Base-by-base conservation (phyloP, 176 grass and related monocot genomes). In the Juncus inflexus region DNA sequence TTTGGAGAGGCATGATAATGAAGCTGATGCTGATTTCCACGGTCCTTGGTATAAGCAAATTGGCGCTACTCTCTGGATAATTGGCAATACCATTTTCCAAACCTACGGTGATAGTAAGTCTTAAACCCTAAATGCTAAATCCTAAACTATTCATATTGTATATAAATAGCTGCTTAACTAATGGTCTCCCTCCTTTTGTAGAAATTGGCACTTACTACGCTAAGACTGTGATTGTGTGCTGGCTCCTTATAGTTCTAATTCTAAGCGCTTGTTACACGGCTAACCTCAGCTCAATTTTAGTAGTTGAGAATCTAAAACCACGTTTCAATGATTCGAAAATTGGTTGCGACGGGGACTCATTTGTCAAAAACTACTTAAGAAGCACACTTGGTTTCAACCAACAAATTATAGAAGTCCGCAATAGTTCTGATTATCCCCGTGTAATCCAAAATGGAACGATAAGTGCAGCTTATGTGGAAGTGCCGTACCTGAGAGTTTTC, bases 231-330 rank as follows among this genome's bases (percentile, higher is more conserved):
- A 19, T 81, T 37, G 37, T 81, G 9, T n/a, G 60, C 11, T 75
- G 78, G 78, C 59, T 82, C 3, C 50, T 82, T 3, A 50, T 65
- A 50, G 79, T 67, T 37, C 42, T 69, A 55, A 61, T 82, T 38
- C 9, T 65, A 13, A 56, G 35, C 12, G 38, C 72, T 13, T 70
- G 56, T 49, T 82, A 63, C 51, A 82, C 79, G 0, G 79, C 73
- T 3, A 82, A 40, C 59, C 51, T 76, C 4, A 76, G 73, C 16
- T 82, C 65, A 0, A 82, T 76, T 37, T 45, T 82, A 7, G 37
- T 13, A 4, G 40, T 13, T 11, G 36, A 82, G 37, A 82, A 70
- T 37, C 12, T 52, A 6, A 66, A 15, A 50, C 58, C 79, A 8
- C 15, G 61, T 59, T 13, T 69, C 2, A 1, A 49, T n/a, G n/a